A percentile compares a stretch with the other conserved stretches of the same genome.
These are phyloP conservation scores for Crithidia bombi DNA, from an alignment of 208 protist genomes.

Conservation along the genomic window DNA sequence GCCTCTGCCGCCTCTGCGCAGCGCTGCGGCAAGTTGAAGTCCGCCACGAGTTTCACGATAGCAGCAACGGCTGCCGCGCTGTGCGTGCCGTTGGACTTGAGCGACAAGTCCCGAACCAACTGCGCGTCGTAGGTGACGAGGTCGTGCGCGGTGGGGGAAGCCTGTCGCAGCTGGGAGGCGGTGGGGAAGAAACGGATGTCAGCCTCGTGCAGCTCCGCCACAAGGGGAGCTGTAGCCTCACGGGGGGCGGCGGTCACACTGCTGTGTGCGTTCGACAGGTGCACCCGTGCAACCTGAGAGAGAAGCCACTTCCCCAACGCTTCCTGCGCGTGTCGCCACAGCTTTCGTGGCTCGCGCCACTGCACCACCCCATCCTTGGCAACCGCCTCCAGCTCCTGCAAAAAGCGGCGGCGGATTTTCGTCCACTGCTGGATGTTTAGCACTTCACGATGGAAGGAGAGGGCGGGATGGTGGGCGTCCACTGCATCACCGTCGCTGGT, in stretches of 20 bases:
- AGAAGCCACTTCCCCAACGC: constrained; percentile 89
- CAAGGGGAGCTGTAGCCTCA: neutral
- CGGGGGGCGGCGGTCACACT: neutral
- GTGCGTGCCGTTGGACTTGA: constrained; percentile 70
- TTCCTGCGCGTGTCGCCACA: constrained; percentile 88
- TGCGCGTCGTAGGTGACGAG: constrained; percentile 75
- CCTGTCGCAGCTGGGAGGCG: constrained; percentile 21
- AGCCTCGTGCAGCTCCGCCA: constrained; percentile 22
- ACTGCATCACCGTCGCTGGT: constrained; percentile 25
- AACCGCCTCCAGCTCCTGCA: constrained; percentile 50
- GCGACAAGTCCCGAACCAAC: constrained; percentile 78
- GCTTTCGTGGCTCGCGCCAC: constrained; percentile 79
- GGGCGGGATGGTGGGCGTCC: constrained; percentile 59
- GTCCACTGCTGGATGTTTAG: constrained; percentile 77
- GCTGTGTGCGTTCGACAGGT: constrained; percentile 2
- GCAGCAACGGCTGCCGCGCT: constrained; percentile 37
- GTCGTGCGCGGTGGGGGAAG: neutral
- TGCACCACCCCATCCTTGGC: constrained; percentile 23
- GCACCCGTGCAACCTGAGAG: constrained; percentile 77
- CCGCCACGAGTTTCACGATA: constrained; percentile 42
- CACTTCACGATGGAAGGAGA: constrained; percentile 83
- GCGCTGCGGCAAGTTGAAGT: constrained; percentile 59
- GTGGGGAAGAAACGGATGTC: constrained; percentile 53
- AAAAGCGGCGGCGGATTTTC: constrained; percentile 66
- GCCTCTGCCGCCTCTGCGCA: constrained; percentile 51